Percentiles rank a stretch among this genome's conserved stretches.
These are phyloP conservation scores for Arxiozyma heterogenica DNA, from an alignment of 1,139 yeast species.

Conservation along the genomic window DNA sequence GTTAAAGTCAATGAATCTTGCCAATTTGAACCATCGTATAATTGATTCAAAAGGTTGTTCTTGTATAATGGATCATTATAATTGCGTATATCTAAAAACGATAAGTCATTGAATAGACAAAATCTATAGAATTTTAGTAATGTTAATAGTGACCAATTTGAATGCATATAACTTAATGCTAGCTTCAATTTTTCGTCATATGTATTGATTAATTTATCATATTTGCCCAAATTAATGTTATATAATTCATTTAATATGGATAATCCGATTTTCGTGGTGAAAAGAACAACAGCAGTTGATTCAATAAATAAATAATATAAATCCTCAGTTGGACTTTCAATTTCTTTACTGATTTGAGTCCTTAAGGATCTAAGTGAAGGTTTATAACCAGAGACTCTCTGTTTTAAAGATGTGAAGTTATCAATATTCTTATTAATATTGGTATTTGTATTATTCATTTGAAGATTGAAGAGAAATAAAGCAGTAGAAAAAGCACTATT, in stretches of 20 bases:
- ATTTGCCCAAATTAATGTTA: slow-evolving; percentile 3
- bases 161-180: background rate
- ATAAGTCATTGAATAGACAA: slow-evolving; percentile 13
- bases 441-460: background rate
- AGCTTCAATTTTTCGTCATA: background rate
- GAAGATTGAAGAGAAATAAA: background rate
- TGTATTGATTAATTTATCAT: background rate
- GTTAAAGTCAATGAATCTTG: slow-evolving; percentile 9
- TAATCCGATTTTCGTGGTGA: slow-evolving; percentile 20
- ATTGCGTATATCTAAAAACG: slow-evolving; percentile 7
- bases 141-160: background rate
- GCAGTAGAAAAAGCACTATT: background rate
- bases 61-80: slow-evolving; percentile 11
- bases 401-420: background rate
- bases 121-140: slow-evolving; percentile 14
- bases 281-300: slow-evolving; percentile 14
- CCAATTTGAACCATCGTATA: background rate
- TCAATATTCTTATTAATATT: background rate
- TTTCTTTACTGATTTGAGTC: background rate
- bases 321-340: background rate
- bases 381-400: background rate
- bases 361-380: background rate
- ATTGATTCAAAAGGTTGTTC: slow-evolving; percentile 6
- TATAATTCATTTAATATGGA: slow-evolving; percentile 12
- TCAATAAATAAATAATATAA: slow-evolving; percentile 9